Base-by-base conservation (phyloP, 1,284 basidiomycete genomes). In the Erythrobasidium hasegawianum region DNA sequence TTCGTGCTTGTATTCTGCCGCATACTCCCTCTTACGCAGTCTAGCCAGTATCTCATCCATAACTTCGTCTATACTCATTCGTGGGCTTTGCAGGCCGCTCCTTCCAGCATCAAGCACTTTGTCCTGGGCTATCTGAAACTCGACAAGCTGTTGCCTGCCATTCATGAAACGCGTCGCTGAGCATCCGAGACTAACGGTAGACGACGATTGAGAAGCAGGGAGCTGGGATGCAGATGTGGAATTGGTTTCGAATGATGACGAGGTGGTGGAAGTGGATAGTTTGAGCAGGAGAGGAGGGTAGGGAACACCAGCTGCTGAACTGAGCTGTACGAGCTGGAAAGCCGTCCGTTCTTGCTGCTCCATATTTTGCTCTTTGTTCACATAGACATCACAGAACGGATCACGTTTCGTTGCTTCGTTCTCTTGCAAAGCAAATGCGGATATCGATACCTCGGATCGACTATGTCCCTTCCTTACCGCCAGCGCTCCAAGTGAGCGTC, bases 371-470 rank as follows among this genome's bases (percentile, higher is more conserved):
- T n/a, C 18, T 18, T 14, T n/a, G n/a, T n/a, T 55, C 52, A 29
- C 24, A 1, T n/a, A 8, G 20, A 57, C 55, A 38, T 18, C n/a
- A n/a, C n/a, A n/a, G 3, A 8, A 4, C 24, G 11, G 18, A 22
- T 18, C 13, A 29, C 18, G 27, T 14, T 18, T 26, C 8, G 8
- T 18, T 33, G 29, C 27, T 40, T 39, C 29, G n/a, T n/a, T n/a
- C n/a, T n/a, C n/a, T n/a, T n/a, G n/a, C n/a, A n/a, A n/a, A n/a
- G n/a, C n/a, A n/a, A 53, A 65, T 65, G 62, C 43, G 62, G 40
- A 65, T 65, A 50, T 65, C 62, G 55, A 65, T 65, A 38, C 62
- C 62, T 5, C 55, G 62, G n/a, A 58, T 65, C 43, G 62, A 65
- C 45, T 65, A 65, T 58, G 62, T 65, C 26, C 62, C 62, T 7